Conservation (phyloP, 495 filamentous ascomycete genomes). For the Friedmanniomyces simplex region DNA sequence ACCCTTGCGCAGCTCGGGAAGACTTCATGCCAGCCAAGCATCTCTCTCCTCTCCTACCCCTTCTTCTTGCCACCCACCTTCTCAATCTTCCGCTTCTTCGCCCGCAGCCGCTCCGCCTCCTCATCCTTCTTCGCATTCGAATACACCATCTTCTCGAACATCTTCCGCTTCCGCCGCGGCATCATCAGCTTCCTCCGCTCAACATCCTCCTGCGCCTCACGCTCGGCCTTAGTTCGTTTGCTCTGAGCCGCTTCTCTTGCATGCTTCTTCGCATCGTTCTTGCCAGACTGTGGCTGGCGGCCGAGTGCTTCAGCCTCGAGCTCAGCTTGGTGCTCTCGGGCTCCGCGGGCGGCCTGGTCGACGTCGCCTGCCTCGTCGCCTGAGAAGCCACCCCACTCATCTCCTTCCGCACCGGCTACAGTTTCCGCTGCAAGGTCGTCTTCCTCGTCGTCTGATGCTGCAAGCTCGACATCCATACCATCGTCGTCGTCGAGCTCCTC, state of each 20-base stretch:
- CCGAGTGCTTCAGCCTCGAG: constrained; percentile 79
- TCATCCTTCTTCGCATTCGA: constrained; percentile 32
- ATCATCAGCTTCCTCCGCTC: constrained; percentile 38
- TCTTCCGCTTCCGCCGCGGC: constrained; percentile 32
- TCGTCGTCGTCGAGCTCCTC: constrained; percentile 29
- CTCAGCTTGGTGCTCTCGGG: constrained; percentile 67
- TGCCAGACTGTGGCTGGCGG: constrained; percentile 23
- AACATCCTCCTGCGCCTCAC: constrained; percentile 32
- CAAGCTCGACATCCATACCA: constrained; percentile 50
- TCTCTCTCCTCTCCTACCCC: too few species aligned
- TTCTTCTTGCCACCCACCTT: constrained; percentile 36
- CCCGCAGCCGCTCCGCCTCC: constrained; percentile 51
- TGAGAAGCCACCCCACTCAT: constrained; percentile 36
- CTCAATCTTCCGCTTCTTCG: constrained; percentile 82
- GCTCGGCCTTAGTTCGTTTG: constrained; percentile 27
- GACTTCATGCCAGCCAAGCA: too few species aligned
- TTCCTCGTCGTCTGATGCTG: constrained; percentile 39
- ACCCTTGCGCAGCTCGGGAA: too few species aligned
- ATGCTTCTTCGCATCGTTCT: constrained; percentile 8
- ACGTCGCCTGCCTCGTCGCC: constrained; percentile 42
- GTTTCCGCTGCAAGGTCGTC: constrained; percentile 36
- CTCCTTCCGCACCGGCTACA: constrained; percentile 26
- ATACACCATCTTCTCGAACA: constrained; percentile 37
- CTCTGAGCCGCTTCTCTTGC: constrained; percentile 22
- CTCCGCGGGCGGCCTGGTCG: constrained; percentile 39